These are phyloP conservation scores for Ganoderma sinense DNA, from an alignment of 1,284 basidiomycete genomes.

Conservation along the genomic window DNA sequence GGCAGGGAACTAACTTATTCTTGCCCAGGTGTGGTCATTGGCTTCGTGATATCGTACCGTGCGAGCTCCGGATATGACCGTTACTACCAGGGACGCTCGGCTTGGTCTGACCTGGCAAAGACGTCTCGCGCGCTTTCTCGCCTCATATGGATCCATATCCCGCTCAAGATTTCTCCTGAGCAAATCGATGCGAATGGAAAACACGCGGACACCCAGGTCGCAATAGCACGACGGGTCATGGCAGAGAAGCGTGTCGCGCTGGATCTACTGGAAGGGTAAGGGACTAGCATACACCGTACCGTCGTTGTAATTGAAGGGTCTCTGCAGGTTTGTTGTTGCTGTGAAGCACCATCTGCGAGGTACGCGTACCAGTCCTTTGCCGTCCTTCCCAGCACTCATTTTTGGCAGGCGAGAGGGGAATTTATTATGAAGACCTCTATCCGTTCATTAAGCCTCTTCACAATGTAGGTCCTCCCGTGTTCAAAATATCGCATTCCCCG, in stretches of 20 bases:
- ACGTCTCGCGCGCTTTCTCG: slow-evolving; percentile 57
- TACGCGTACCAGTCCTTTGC: slow-evolving; percentile 22
- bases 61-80: slow-evolving; percentile 66
- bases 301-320: not conserved
- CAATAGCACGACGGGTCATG: slow-evolving; percentile 60
- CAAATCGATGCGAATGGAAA: slow-evolving; percentile 4
- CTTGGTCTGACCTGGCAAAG: slow-evolving; percentile 65
- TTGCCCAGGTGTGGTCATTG: not conserved
- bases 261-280: slow-evolving; percentile 62
- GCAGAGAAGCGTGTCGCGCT: slow-evolving; percentile 66
- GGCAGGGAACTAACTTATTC: not conserved
- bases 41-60: not conserved
- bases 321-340: slow-evolving; percentile 57
- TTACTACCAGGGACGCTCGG: slow-evolving; percentile 68
- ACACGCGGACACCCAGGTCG: slow-evolving; percentile 43
- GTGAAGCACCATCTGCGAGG: slow-evolving; percentile 74
- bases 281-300: no score
- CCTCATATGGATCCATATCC: slow-evolving; percentile 71
- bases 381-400: not conserved
- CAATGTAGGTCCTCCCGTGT: slow-evolving; percentile 36
- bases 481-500: no score
- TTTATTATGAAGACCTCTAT: slow-evolving; percentile 68
- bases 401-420: slow-evolving; percentile 54
- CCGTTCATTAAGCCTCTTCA: slow-evolving; percentile 53
- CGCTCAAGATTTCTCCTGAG: slow-evolving; percentile 46